These are phyloP conservation scores for Stephania cephalantha DNA, from an alignment of 164 flowering plant genomes.

Conservation along the genomic window DNA sequence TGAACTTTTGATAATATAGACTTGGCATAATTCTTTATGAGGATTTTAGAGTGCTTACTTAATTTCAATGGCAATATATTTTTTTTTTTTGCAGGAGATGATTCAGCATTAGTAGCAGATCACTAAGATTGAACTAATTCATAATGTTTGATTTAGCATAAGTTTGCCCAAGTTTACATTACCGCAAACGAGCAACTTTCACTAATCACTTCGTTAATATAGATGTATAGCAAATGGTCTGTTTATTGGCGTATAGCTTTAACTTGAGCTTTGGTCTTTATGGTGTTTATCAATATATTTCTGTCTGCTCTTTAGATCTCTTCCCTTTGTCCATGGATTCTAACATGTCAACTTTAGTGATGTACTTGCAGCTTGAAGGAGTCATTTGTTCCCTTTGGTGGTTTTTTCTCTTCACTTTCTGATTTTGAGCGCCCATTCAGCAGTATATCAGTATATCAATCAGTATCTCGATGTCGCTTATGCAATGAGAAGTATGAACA, in stretches of 20 bases:
- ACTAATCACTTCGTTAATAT: not conserved
- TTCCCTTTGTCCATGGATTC: constrained; percentile 29
- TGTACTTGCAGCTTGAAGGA: constrained; percentile 74
- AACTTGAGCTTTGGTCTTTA: not conserved
- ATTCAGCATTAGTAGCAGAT: no score
- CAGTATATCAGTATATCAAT: constrained; percentile 15
- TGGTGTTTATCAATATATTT: not conserved
- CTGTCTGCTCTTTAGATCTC: constrained; percentile 26
- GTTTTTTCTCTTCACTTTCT: constrained; percentile 47
- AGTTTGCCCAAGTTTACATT: no score
- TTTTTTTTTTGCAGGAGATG: no score
- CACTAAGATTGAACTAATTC: no score
- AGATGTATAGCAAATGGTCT: not conserved
- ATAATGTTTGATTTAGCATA: no score
- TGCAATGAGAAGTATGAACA: constrained; percentile 56
- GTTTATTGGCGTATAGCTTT: not conserved
- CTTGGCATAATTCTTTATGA: no score
- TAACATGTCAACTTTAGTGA: constrained; percentile 46
- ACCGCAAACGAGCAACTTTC: not conserved
- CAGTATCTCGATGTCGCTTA: constrained; percentile 13
- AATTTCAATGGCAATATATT: no score
- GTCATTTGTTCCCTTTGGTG: constrained; percentile 73
- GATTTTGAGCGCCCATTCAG: constrained; percentile 27
- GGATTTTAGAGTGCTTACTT: no score
- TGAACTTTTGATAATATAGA: no score